These are phyloP conservation scores for Pneumocystis jirovecii DNA, from an alignment of 1,139 yeast genomes.

Conservation along the genomic window DNA sequence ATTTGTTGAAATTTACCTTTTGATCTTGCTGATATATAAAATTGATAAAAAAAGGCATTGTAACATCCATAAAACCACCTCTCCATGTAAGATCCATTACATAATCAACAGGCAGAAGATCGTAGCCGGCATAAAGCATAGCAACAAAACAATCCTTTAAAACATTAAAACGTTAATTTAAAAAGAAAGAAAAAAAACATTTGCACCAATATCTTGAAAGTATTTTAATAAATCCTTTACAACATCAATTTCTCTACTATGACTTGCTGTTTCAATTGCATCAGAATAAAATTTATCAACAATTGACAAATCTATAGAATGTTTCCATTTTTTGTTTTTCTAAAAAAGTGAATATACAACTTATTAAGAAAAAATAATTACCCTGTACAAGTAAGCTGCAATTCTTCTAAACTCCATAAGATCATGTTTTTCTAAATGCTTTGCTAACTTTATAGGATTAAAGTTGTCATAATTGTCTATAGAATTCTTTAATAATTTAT, in stretches of 20 bases:
- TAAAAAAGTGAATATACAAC: neutral
- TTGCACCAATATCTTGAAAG: slow-evolving; percentile 94
- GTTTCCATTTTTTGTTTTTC: slow-evolving; percentile 83
- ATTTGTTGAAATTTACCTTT: neutral
- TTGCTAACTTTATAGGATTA: slow-evolving; percentile 84
- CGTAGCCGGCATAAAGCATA: slow-evolving; percentile 79
- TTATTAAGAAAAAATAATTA: neutral
- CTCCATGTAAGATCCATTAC: neutral
- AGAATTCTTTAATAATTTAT: slow-evolving; percentile 72
- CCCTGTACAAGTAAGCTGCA: slow-evolving; percentile 79
- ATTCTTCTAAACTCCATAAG: slow-evolving; percentile 87
- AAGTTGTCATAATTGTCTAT: slow-evolving; percentile 84
- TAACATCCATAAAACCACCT: neutral
- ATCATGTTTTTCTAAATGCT: slow-evolving; percentile 81
- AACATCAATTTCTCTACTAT: slow-evolving; percentile 61
- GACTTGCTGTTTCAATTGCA: slow-evolving; percentile 83
- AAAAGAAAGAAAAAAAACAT: slow-evolving; percentile 86
- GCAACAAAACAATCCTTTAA: slow-evolving; percentile 70
- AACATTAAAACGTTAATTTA: slow-evolving; percentile 70
- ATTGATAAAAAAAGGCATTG: neutral
- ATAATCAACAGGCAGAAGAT: slow-evolving; percentile 38
- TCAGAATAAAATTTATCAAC: slow-evolving; percentile 90
- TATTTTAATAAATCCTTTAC: slow-evolving; percentile 80
- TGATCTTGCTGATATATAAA: neutral
- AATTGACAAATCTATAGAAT: slow-evolving; percentile 77